A percentile compares a stretch with the other conserved stretches of the same genome.
phyloP scores from a whole-genome alignment of 2,329 filamentous ascomycete species.

The Delphinella strobiligena region DNA sequence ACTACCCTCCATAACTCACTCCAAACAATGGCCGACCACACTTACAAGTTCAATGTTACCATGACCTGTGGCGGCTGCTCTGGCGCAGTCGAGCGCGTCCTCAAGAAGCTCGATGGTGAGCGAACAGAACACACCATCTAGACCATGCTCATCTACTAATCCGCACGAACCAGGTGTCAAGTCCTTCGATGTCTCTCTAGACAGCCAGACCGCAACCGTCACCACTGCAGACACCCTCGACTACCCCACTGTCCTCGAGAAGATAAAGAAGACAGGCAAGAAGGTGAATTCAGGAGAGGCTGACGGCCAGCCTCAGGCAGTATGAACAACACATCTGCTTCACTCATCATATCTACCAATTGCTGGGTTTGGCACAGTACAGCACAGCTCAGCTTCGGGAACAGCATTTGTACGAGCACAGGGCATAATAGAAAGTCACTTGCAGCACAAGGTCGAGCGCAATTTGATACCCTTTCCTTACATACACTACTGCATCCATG shows the following conservation, averaged over 20 bases:
- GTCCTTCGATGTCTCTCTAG: conserved; percentile 75
- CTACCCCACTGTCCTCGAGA: conserved; percentile 72
- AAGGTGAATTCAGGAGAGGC: conserved; percentile 66
- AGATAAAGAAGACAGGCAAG: conserved; percentile 94
- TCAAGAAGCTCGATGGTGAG: conserved; percentile 83
- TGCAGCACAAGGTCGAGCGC: not conserved
- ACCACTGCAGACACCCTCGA: conserved; percentile 55
- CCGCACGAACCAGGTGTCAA: conserved; percentile 57
- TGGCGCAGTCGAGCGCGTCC: conserved; percentile 78
- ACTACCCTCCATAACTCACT: not conserved
- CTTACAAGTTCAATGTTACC: conserved; percentile 86
- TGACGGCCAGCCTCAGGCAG: conserved; percentile 44
- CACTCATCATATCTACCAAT: not conserved
- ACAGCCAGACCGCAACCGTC: conserved; percentile 71
- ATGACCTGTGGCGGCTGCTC: conserved; percentile 98
- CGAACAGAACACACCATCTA: conserved; percentile 10
- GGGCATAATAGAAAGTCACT: not conserved
- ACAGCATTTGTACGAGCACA: too few relatives aligned
- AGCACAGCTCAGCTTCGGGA: not conserved
- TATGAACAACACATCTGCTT: conserved; percentile 10
- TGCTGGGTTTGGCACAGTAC: not conserved
- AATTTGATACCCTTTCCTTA: not conserved
- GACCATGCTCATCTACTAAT: not conserved
- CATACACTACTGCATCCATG: too few relatives aligned
- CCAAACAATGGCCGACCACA: conserved; percentile 61